Evolutionary conservation across 169 alveolate species (phyloP).

Genomic region (Cryptosporidium baileyi): DNA sequence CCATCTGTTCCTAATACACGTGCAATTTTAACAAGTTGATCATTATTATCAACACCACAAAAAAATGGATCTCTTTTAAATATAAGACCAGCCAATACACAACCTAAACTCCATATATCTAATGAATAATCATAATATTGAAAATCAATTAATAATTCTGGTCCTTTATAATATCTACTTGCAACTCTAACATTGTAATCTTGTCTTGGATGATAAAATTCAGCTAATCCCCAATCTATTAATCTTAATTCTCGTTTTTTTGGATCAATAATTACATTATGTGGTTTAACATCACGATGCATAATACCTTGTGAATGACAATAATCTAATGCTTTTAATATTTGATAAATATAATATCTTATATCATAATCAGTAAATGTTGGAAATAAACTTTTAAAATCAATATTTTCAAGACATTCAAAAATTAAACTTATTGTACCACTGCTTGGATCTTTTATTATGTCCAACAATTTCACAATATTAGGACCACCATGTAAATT

Average conservation of each 20-base stretch:
- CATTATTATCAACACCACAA: conserved; percentile 92
- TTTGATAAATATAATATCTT: conserved; percentile 92
- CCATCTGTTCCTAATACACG: conserved; percentile 92
- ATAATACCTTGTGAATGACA: conserved; percentile 98
- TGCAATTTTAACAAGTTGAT: conserved; percentile 96
- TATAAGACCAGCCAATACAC: conserved; percentile 95
- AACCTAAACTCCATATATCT: conserved; percentile 99
- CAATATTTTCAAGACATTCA: conserved; percentile 88
- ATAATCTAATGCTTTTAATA: conserved; percentile 94
- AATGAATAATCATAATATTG: conserved; percentile 95
- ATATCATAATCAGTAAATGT: conserved; percentile 92
- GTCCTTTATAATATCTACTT: conserved; percentile 97
- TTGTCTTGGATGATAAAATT: conserved; percentile 97
- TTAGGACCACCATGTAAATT: conserved; percentile 95
- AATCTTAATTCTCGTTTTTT: conserved; percentile 88
- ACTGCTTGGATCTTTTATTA: conserved; percentile 95
- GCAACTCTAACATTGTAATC: conserved; percentile 98
- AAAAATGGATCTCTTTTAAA: conserved; percentile 86
- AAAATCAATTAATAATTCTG: conserved; percentile 96
- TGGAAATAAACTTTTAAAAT: conserved; percentile 92
- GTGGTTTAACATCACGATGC: conserved; percentile 97
- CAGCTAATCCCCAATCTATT: conserved; percentile 99
- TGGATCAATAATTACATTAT: conserved; percentile 96
- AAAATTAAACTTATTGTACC: conserved; percentile 93
- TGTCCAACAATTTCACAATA: conserved; percentile 90